phyloP scores from a whole-genome alignment of 352 stramenopile species.

The Proteromonas lacertae region DNA sequence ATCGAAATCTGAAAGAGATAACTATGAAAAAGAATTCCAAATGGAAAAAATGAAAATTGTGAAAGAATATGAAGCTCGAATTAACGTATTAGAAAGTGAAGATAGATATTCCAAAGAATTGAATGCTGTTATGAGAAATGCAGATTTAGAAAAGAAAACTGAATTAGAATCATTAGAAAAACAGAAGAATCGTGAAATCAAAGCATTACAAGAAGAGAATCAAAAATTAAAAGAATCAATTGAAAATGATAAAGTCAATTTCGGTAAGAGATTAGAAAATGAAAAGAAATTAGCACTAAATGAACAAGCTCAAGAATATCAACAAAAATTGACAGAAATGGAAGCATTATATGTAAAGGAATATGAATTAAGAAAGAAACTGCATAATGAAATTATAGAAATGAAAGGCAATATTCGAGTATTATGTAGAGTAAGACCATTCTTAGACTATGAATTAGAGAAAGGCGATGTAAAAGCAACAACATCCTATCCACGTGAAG shows the following conservation, averaged over 20 bases:
- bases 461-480: slow-evolving; percentile 5
- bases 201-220: not conserved
- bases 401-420: slow-evolving; percentile 74
- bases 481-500: slow-evolving; percentile 4
- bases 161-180: not conserved
- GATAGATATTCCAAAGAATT: too few species aligned
- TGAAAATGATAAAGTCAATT: not conserved
- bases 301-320: not conserved
- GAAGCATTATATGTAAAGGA: not conserved
- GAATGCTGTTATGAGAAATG: not conserved
- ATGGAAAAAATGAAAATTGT: too few species aligned
- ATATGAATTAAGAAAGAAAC: slow-evolving; percentile 6
- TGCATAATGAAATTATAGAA: slow-evolving; percentile 75
- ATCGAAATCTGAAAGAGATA: too few species aligned
- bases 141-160: not conserved
- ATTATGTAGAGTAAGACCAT: slow-evolving; percentile 48
- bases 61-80: too few species aligned
- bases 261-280: not conserved
- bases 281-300: not conserved
- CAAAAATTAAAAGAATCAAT: not conserved
- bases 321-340: not conserved
- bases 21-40: too few species aligned
- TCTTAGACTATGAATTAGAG: slow-evolving; percentile 30
- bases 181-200: not conserved
- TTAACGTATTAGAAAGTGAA: too few species aligned